These are phyloP conservation scores for Pythium inflatum DNA, from an alignment of 352 stramenopile species.

Conservation along the genomic window DNA sequence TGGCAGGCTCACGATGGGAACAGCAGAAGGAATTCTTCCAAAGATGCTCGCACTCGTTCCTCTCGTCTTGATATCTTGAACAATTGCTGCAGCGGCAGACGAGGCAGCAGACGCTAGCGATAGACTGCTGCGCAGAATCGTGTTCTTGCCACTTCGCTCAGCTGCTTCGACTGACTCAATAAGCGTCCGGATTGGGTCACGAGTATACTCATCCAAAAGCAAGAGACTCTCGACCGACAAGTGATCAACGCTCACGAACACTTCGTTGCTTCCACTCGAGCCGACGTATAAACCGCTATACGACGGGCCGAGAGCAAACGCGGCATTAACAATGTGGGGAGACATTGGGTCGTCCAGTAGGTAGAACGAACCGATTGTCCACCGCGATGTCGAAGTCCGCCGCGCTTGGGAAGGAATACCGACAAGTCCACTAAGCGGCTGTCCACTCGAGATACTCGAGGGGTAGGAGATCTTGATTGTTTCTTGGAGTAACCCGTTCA, in stretches of 20 bases:
- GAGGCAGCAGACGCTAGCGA: slow-evolving; percentile 66
- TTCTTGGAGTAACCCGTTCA: slow-evolving; percentile 70
- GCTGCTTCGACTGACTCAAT: slow-evolving; percentile 75
- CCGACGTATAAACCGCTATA: slow-evolving; percentile 69
- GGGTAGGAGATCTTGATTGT: slow-evolving; percentile 75
- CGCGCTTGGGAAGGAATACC: slow-evolving; percentile 60
- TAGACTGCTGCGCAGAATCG: slow-evolving; percentile 48
- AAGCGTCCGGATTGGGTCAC: slow-evolving; percentile 62
- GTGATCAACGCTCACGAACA: slow-evolving; percentile 56
- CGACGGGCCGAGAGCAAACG: slow-evolving; percentile 56
- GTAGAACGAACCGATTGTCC: slow-evolving; percentile 69
- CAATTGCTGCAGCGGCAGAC: slow-evolving; percentile 62
- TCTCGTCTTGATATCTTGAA: slow-evolving; percentile 69
- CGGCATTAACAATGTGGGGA: slow-evolving; percentile 49
- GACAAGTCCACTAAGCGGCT: slow-evolving; percentile 63
- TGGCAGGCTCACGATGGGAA: slow-evolving; percentile 53
- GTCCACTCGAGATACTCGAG: slow-evolving; percentile 49
- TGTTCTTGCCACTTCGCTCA: slow-evolving; percentile 55
- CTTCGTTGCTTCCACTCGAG: slow-evolving; percentile 48
- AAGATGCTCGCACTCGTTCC: slow-evolving; percentile 47
- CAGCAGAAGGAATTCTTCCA: slow-evolving; percentile 53
- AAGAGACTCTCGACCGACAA: slow-evolving; percentile 51
- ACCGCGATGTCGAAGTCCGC: slow-evolving; percentile 44
- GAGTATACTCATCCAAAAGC: slow-evolving; percentile 66
- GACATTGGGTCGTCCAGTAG: slow-evolving; percentile 64